Conservation (phyloP, 495 filamentous ascomycete genomes). For the Tricharina praecox region DNA sequence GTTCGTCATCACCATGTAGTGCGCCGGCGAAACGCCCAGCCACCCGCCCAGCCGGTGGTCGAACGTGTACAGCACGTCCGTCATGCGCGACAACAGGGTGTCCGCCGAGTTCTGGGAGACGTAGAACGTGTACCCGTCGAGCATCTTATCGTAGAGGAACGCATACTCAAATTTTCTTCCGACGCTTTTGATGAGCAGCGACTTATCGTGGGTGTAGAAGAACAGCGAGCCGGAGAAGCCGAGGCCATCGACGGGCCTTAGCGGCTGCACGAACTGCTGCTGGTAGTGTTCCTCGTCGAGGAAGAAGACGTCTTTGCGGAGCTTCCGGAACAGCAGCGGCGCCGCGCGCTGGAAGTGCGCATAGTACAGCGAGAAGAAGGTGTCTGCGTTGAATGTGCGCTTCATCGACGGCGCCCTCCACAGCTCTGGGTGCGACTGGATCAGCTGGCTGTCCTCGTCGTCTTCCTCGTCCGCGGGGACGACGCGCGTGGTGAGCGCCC, state of each 20-base stretch:
- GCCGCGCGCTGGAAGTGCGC: constrained; percentile 18
- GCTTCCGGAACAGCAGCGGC: constrained; percentile 18
- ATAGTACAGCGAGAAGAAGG: constrained; percentile 22
- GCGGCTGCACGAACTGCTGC: constrained; percentile 11
- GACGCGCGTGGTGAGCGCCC: constrained; percentile 5
- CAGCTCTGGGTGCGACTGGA: neutral
- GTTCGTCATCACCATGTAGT: constrained; percentile 25
- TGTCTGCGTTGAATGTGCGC: constrained; percentile 8
- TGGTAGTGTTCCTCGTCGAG: constrained; percentile 19
- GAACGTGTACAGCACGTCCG: constrained; percentile 19
- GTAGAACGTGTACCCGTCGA: constrained; percentile 14
- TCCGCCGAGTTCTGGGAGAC: constrained; percentile 2
- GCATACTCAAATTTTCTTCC: constrained; percentile 21
- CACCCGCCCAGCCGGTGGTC: constrained; percentile 19
- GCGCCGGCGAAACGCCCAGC: constrained; percentile 19
- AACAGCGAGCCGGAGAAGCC: constrained; percentile 22
- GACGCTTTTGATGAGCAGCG: constrained; percentile 21
- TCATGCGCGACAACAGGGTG: constrained; percentile 17
- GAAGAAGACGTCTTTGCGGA: constrained; percentile 14
- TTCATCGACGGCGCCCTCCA: constrained; percentile 12
- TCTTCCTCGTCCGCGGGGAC: constrained; percentile 7
- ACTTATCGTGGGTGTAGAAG: constrained; percentile 18
- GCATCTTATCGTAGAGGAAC: constrained; percentile 18
- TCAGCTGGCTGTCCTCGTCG: neutral
- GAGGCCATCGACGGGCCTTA: constrained; percentile 15